Conservation (phyloP, 805 yeast genomes). For the Grigorovia humatica region DNA sequence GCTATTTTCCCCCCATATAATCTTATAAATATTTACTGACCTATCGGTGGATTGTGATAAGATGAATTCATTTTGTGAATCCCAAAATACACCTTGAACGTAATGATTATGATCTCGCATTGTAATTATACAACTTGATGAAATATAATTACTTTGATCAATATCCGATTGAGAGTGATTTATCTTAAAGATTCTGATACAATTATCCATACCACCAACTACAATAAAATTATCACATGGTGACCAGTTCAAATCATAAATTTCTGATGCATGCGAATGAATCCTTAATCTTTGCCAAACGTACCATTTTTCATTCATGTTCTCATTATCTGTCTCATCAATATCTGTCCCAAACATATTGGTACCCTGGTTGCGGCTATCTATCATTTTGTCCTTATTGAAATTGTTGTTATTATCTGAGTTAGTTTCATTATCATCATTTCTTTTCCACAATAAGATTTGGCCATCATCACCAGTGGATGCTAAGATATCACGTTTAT, state of each 20-base stretch:
- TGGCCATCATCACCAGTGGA: conserved; percentile 95
- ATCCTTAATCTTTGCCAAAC: conserved; percentile 35
- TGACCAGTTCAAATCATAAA: conserved; percentile 89
- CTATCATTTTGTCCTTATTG: conserved; percentile 47
- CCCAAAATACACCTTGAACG: conserved; percentile 96
- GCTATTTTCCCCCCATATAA: conserved; percentile 8
- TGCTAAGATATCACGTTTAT: conserved; percentile 61
- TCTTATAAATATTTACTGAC: conserved; percentile 55
- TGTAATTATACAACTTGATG: conserved; percentile 5
- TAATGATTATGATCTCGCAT: conserved; percentile 64
- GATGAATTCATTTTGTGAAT: conserved; percentile 65
- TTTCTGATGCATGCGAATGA: conserved; percentile 56
- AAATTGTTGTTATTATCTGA: conserved; percentile 29
- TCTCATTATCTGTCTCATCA: conserved; percentile 25
- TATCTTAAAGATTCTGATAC: conserved; percentile 51
- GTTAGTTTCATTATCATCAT: conserved; percentile 9
- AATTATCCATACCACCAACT: conserved; percentile 90
- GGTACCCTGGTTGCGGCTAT: conserved; percentile 3
- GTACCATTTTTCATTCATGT: conserved; percentile 64
- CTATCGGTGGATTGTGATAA: conserved; percentile 90
- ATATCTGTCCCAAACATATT: background rate
- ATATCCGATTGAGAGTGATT: background rate
- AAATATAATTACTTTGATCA: conserved; percentile 1
- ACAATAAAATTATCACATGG: conserved; percentile 68
- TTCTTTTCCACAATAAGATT: conserved; percentile 65